Base-by-base conservation (phyloP, 805 yeast genomes). In the Candida nemodendra region DNA sequence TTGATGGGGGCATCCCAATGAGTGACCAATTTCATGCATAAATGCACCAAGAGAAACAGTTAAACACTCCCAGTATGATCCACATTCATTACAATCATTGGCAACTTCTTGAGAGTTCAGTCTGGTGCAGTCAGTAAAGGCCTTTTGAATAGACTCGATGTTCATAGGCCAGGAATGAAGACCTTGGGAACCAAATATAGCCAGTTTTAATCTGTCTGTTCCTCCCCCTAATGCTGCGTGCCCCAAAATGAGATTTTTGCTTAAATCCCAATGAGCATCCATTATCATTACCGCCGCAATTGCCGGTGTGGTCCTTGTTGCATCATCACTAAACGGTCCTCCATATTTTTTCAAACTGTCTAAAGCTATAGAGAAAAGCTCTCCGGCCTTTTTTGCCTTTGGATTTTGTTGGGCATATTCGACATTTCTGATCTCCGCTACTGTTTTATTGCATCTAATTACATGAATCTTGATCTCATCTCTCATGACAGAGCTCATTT, bases 181-280 rank as follows among this genome's bases (percentile, higher is more conserved):
- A 0, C 95, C 93, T 55, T 93, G 98, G 5, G 95, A 81, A 5
- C 99, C 99, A 62, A 90, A 91, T 8, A 93, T 88, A 1, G 95
- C 98, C 38, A 93, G 63, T 46, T 79, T 79, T 29, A 87, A 66
- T 29, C 77, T 67, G 28, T 72, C 81, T 18, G 73, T 72, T 9
- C 93, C 93, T 19, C 98, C 98, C 31, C 98, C 98, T 13, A 91
- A 65, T 0, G 98, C 98, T 2, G 97, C 97, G 64, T 93, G 98
- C 2, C 88, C 87, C 25, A 79, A 59, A 32, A 93, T 79, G 46
- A 84, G 62, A 14, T 78, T 68, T 22, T 64, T 61, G 28, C 63
- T 52, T 2, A 66, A 61, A 58, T 90, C 95, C 84, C 88, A 93
- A 54, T 83, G 89, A 1, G 95, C 72, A 62, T 93, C 99, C 49